These are phyloP conservation scores for Suillus ampliporus DNA, from an alignment of 768 basidiomycete species.

Conservation along the genomic window DNA sequence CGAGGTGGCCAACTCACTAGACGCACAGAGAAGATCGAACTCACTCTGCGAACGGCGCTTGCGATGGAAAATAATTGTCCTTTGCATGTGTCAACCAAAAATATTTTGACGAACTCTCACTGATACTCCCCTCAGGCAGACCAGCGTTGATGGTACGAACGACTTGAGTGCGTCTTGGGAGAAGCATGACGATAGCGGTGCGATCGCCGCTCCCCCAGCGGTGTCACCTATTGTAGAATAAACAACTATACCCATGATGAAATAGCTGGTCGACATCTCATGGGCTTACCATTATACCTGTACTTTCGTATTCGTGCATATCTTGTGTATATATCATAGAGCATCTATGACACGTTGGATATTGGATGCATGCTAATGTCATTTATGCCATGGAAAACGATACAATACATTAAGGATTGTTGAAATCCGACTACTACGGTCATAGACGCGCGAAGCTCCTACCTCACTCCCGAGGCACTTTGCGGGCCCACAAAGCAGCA, in stretches of 20 bases:
- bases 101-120: not conserved
- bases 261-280: not conserved
- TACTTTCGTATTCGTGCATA: not conserved
- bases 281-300: not conserved
- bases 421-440: conserved; percentile 74
- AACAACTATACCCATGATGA: not conserved
- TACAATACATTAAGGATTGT: conserved; percentile 63
- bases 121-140: not conserved
- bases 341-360: not conserved
- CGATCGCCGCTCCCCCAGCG: not conserved
- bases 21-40: conserved; percentile 66
- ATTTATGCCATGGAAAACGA: conserved; percentile 16
- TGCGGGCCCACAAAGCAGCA: conserved; percentile 31
- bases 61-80: conserved; percentile 32
- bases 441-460: conserved; percentile 36
- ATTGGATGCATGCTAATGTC: not conserved
- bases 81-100: not conserved
- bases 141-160: too few relatives aligned
- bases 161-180: not conserved
- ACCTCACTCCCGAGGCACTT: conserved; percentile 30
- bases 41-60: conserved; percentile 56
- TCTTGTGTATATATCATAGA: not conserved
- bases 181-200: not conserved
- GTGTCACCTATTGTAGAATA: not conserved
- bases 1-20: conserved; percentile 72